Conservation (phyloP, 441 rosid genomes). For the Bocquillonia castaneifolia region DNA sequence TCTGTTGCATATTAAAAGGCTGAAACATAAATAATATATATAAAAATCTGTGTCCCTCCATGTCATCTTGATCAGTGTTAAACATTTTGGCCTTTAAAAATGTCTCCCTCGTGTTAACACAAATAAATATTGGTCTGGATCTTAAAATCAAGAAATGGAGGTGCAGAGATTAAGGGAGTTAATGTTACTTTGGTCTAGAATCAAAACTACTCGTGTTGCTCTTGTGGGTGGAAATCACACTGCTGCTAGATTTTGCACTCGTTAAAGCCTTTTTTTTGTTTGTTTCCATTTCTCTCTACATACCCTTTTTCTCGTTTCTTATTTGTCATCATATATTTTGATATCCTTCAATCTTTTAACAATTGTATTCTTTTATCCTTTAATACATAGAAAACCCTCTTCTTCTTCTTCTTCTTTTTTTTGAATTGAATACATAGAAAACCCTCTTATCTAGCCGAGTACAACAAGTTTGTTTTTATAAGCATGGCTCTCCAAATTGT, state of each 20-base stretch:
- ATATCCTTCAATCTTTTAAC: not conserved
- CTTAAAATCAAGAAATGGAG: constrained; percentile 39
- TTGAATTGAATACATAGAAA: not conserved
- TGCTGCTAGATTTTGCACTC: constrained; percentile 76
- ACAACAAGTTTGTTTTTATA: not conserved
- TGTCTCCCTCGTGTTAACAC: not conserved
- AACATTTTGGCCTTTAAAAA: not conserved
- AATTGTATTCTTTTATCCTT: not conserved
- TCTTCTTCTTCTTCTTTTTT: too few species aligned
- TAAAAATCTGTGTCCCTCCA: constrained; percentile 14
- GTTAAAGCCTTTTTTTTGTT: constrained; percentile 32
- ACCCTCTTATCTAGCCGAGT: not conserved
- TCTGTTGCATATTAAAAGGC: not conserved
- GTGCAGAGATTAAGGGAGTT: constrained; percentile 50
- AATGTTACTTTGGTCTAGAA: constrained; percentile 44
- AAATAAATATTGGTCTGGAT: constrained; percentile 3
- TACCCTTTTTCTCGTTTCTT: not conserved
- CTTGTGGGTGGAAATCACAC: constrained; percentile 89
- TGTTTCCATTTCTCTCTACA: not conserved
- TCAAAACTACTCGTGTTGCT: constrained; percentile 43
- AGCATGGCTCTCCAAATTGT: constrained; percentile 37
- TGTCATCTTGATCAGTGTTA: constrained; percentile 6
- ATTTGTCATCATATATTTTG: not conserved
- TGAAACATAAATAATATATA: not conserved
- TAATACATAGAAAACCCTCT: not conserved